These are phyloP conservation scores for Blepharisma stoltei DNA, from an alignment of 73 alveolate species.

Conservation along the genomic window DNA sequence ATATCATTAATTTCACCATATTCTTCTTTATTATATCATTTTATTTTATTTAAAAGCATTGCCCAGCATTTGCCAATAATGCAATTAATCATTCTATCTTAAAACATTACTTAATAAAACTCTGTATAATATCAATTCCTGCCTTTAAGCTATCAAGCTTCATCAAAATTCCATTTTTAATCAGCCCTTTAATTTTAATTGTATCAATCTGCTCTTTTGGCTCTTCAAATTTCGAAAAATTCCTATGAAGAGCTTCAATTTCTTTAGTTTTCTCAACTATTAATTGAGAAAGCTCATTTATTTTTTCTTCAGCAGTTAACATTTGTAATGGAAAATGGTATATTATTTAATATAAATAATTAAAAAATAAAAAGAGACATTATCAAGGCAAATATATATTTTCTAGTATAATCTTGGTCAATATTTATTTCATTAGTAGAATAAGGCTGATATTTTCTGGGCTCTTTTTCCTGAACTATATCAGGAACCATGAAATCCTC, in stretches of 20 bases:
- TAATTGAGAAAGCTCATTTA: slow-evolving; percentile 41
- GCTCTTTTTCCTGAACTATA: not conserved
- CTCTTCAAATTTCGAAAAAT: not conserved
- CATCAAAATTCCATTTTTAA: not conserved
- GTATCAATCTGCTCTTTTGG: not conserved
- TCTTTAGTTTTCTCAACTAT: slow-evolving; percentile 28
- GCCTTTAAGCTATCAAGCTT: not conserved
- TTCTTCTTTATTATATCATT: too few relatives aligned
- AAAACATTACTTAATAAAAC: not conserved
- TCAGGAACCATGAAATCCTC: slow-evolving; percentile 27
- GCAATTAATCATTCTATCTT: not conserved
- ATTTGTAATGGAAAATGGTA: slow-evolving; percentile 33
- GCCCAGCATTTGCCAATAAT: not conserved
- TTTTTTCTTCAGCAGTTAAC: slow-evolving; percentile 45
- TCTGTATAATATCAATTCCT: not conserved
- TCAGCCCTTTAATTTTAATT: not conserved
- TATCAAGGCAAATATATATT: too few relatives aligned
- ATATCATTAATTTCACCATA: too few relatives aligned
- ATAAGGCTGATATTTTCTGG: slow-evolving; percentile 15
- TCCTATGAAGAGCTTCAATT: slow-evolving; percentile 15
- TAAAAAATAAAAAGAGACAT: too few relatives aligned
- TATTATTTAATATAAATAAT: too few relatives aligned
- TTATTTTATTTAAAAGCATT: too few relatives aligned
- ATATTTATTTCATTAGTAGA: slow-evolving; percentile 7
- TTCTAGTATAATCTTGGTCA: slow-evolving; percentile 33